phyloP scores from a whole-genome alignment of 768 basidiomycete genomes.

The Suillus lakei region DNA sequence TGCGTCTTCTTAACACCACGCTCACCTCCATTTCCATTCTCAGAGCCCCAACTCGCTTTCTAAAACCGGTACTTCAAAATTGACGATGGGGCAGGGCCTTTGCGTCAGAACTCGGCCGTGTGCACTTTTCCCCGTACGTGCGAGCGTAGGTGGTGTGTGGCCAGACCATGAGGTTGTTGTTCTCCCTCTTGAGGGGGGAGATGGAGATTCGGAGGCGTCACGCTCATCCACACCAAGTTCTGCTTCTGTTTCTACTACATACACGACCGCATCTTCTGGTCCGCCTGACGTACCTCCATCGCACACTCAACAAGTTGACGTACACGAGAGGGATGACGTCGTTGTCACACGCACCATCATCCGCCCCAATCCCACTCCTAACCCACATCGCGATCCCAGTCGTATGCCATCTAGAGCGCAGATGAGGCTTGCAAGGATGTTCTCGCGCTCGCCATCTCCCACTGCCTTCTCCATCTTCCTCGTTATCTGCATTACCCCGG shows the following conservation, averaged over 20 bases:
- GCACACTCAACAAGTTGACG: conserved; percentile 26
- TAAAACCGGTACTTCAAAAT: conserved; percentile 16
- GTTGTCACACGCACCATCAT: conserved; percentile 43
- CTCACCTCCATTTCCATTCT: conserved; percentile 21
- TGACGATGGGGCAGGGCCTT: conserved; percentile 34
- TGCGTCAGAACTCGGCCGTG: conserved; percentile 11
- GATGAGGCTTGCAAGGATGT: not conserved
- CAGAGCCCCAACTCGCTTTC: conserved; percentile 24
- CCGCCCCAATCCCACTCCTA: conserved; percentile 29
- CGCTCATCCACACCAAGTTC: conserved; percentile 1
- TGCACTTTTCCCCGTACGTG: conserved; percentile 1
- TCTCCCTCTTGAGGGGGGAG: conserved; percentile 25
- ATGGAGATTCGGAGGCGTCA: conserved; percentile 5
- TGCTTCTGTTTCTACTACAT: conserved; percentile 9
- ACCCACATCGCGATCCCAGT: not conserved
- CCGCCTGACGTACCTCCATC: conserved; percentile 12
- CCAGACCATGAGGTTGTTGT: conserved; percentile 40
- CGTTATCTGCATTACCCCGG: conserved; percentile 30
- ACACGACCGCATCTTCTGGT: conserved; percentile 10
- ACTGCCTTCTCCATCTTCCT: conserved; percentile 28
- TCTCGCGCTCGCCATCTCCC: conserved; percentile 27
- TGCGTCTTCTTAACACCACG: conserved; percentile 20
- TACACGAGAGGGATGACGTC: conserved; percentile 35
- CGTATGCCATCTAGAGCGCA: conserved; percentile 12
- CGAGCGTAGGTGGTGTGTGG: conserved; percentile 36